A percentile compares a stretch with the other conserved stretches of the same genome.
Conservation (phyloP, 345 rosid genomes). For the Eutrema yunnanense region DNA sequence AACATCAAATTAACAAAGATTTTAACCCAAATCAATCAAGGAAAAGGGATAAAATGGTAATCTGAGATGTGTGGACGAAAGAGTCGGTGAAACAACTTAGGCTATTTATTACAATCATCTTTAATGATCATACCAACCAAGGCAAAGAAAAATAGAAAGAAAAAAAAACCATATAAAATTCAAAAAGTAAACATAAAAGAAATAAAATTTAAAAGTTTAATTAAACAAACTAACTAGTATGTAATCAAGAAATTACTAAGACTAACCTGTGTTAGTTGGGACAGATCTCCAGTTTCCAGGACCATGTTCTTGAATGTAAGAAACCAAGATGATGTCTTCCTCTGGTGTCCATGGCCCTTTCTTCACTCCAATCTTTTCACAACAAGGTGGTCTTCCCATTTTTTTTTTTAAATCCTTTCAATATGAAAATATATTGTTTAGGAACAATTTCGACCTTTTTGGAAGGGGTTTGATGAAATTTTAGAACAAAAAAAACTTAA, state of each 20-base stretch:
- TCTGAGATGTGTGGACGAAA: constrained; percentile 12
- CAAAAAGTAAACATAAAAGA: background rate
- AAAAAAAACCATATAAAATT: background rate
- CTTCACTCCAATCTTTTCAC: constrained; percentile 86
- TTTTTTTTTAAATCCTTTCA: background rate
- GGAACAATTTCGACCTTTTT: background rate
- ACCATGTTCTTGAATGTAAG: constrained; percentile 94
- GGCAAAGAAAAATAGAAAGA: background rate
- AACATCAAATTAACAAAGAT: constrained; percentile 7
- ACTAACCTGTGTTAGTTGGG: constrained; percentile 72
- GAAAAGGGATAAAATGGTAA: background rate
- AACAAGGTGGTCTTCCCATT: constrained; percentile 98
- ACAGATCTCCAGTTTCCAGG: constrained; percentile 98
- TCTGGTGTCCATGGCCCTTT: constrained; percentile 99
- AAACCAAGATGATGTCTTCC: constrained; percentile 89
- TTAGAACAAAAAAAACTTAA: background rate
- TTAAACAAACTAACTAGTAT: background rate
- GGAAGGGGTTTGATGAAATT: background rate
- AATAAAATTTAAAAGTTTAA: background rate
- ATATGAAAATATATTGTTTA: background rate
- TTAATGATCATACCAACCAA: constrained; percentile 51
- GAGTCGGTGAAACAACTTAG: constrained; percentile 19
- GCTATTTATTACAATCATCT: constrained; percentile 31
- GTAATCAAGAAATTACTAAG: background rate
- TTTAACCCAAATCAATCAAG: background rate